These are phyloP conservation scores for Chlorella sp. DNA, from an alignment of 139 green algal species.

Conservation along the genomic window DNA sequence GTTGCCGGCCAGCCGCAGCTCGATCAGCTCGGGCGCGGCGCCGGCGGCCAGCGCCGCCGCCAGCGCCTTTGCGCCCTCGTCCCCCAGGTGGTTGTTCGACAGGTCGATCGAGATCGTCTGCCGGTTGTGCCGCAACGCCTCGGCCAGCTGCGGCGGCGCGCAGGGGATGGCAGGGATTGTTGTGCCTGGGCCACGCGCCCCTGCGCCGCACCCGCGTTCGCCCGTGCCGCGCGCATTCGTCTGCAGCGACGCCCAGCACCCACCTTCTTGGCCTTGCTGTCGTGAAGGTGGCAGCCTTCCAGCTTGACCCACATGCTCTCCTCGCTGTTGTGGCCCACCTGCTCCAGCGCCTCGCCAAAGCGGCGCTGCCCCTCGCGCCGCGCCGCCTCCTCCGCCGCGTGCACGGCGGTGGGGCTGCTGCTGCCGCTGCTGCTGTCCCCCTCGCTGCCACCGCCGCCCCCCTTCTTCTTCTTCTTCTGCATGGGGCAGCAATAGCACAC, in stretches of 20 bases:
- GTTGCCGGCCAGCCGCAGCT: constrained; percentile 63
- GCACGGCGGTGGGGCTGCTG: constrained; percentile 5
- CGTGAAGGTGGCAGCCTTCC: constrained; percentile 13
- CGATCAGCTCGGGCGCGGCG: constrained; percentile 56
- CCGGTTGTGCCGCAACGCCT: constrained; percentile 54
- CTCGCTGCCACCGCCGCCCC: neutral
- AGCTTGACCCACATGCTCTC: constrained; percentile 34
- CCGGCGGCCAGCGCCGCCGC: constrained; percentile 33
- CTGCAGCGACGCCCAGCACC: neutral
- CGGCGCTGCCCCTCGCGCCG: neutral
- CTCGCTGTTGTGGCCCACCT: constrained; percentile 26
- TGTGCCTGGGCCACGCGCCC: neutral
- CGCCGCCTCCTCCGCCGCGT: neutral
- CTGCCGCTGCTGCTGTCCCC: neutral
- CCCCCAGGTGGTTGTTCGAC: constrained; percentile 57
- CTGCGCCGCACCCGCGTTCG: neutral
- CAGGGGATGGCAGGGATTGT: neutral
- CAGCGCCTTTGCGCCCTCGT: constrained; percentile 52
- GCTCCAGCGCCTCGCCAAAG: constrained; percentile 3
- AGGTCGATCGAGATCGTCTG: constrained; percentile 63
- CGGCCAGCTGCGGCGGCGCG: constrained; percentile 45
- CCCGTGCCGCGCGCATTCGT: neutral
- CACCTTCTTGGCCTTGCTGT: constrained; percentile 28
- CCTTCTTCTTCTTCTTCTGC: constrained; percentile 14
- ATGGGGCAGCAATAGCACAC: neutral